Evolutionary conservation across 768 basidiomycete species (phyloP).

Genomic region (Heimioporus sp.): DNA sequence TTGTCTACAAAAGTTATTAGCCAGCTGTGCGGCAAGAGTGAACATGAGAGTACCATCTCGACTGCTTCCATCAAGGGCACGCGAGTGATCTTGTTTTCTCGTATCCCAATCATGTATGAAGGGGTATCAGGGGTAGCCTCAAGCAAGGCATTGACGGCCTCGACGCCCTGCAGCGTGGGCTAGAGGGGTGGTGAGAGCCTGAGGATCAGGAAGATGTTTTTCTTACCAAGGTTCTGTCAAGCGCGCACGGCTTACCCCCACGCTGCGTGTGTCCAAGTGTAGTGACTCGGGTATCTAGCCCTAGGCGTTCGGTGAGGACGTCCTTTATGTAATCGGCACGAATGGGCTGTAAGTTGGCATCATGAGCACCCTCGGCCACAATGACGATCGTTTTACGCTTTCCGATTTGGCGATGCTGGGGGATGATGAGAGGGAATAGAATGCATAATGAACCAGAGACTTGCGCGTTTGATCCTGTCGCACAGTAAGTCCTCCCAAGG

Average conservation of each 20-base stretch:
- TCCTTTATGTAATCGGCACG: slow-evolving; percentile 88
- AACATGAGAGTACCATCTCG: slow-evolving; percentile 53
- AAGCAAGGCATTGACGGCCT: slow-evolving; percentile 87
- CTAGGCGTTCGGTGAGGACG: slow-evolving; percentile 80
- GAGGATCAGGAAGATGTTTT: not conserved
- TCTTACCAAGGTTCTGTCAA: slow-evolving; percentile 87
- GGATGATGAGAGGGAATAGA: slow-evolving; percentile 1
- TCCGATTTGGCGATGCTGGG: slow-evolving; percentile 83
- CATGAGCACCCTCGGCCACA: slow-evolving; percentile 94
- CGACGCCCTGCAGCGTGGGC: slow-evolving; percentile 96
- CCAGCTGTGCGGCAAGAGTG: not conserved
- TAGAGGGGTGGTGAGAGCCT: slow-evolving; percentile 28
- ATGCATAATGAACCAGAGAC: slow-evolving; percentile 22
- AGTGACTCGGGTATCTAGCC: slow-evolving; percentile 94
- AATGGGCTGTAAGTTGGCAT: slow-evolving; percentile 87
- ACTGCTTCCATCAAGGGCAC: slow-evolving; percentile 94
- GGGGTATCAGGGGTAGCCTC: slow-evolving; percentile 86
- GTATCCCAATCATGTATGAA: slow-evolving; percentile 95
- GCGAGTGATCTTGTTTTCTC: slow-evolving; percentile 92
- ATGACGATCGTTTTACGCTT: slow-evolving; percentile 99
- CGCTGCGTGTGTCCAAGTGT: slow-evolving; percentile 96
- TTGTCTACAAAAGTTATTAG: slow-evolving; percentile 54
- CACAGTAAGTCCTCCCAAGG: slow-evolving; percentile 96
- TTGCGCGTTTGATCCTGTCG: slow-evolving; percentile 70
- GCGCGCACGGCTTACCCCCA: slow-evolving; percentile 90